Percentiles rank a stretch among this genome's conserved stretches.
phyloP scores from a whole-genome alignment of 805 yeast genomes.

The Kluyveromyces dobzhanskii region DNA sequence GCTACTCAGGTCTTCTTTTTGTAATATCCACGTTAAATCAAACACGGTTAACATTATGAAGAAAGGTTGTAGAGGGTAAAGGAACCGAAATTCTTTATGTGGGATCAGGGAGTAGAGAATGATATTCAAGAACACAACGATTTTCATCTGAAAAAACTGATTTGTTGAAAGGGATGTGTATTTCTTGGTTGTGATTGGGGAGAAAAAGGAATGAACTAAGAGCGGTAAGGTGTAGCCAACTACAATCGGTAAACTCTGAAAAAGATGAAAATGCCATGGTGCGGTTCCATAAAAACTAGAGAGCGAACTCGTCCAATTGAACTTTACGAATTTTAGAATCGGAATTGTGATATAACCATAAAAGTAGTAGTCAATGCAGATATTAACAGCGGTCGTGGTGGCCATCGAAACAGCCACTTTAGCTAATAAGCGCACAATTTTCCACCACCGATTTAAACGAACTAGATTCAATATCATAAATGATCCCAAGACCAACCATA shows the following conservation, averaged over 20 bases:
- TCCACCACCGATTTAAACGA: constrained; percentile 7
- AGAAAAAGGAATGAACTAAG: constrained; percentile 37
- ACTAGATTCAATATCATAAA: constrained; percentile 17
- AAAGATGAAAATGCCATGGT: constrained; percentile 75
- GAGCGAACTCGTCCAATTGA: constrained; percentile 65
- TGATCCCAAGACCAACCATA: constrained; percentile 64
- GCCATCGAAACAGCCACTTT: constrained; percentile 17
- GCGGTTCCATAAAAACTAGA: constrained; percentile 80
- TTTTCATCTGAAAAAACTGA: constrained; percentile 20
- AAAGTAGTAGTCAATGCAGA: constrained; percentile 47
- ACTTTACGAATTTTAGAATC: constrained; percentile 57
- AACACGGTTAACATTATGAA: constrained; percentile 45
- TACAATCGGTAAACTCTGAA: constrained; percentile 76
- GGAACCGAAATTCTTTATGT: constrained; percentile 89
- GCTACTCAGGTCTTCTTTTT: too few relatives aligned
- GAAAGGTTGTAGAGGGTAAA: constrained; percentile 78
- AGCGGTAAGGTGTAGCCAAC: constrained; percentile 61
- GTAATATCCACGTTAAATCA: constrained; percentile 21
- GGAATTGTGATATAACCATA: constrained; percentile 57
- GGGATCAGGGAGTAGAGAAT: constrained; percentile 52
- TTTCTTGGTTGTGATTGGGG: constrained; percentile 11
- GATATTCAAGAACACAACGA: constrained; percentile 37
- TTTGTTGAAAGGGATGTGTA: background rate
- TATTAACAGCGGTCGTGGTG: constrained; percentile 31
- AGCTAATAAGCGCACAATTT: constrained; percentile 10